phyloP scores from a whole-genome alignment of 2,329 filamentous ascomycete genomes.

The Leptographium flavum region DNA sequence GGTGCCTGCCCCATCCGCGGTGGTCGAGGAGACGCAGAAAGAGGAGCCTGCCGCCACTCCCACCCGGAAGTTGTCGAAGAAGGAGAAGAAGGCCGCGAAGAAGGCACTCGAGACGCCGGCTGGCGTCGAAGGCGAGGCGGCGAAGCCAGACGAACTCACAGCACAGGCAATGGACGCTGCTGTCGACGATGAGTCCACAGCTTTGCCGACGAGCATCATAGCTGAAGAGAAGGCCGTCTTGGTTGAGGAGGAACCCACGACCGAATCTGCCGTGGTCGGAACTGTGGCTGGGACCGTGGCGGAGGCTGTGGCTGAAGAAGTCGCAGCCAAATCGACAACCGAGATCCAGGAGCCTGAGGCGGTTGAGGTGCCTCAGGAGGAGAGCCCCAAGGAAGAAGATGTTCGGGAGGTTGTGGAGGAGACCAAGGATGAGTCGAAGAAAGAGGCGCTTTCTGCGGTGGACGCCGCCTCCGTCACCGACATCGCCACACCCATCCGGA shows the following conservation, averaged over 20 bases:
- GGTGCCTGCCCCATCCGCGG: neutral
- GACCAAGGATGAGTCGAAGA: neutral
- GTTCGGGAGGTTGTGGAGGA: neutral
- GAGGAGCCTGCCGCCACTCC: neutral
- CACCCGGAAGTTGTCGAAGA: slow-evolving; percentile 1
- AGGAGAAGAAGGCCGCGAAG: slow-evolving; percentile 1
- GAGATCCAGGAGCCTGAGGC: neutral
- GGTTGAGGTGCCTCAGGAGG: neutral
- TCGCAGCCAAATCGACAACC: neutral
- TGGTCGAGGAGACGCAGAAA: neutral
- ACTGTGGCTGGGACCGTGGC: neutral
- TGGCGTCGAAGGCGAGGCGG: neutral
- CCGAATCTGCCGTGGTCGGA: too few relatives aligned
- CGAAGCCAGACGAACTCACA: neutral
- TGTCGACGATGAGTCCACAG: neutral
- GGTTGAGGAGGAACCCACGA: neutral
- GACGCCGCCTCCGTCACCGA: neutral
- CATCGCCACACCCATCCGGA: neutral
- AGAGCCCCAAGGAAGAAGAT: neutral
- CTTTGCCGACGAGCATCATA: neutral
- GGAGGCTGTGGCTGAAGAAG: neutral
- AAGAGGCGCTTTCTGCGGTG: neutral
- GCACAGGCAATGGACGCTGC: neutral
- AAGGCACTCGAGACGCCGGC: neutral
- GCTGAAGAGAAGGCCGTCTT: neutral